A percentile compares a stretch with the other conserved stretches of the same genome.
Conservation (phyloP, 805 yeast genomes). For the Lipomyces starkeyi region DNA sequence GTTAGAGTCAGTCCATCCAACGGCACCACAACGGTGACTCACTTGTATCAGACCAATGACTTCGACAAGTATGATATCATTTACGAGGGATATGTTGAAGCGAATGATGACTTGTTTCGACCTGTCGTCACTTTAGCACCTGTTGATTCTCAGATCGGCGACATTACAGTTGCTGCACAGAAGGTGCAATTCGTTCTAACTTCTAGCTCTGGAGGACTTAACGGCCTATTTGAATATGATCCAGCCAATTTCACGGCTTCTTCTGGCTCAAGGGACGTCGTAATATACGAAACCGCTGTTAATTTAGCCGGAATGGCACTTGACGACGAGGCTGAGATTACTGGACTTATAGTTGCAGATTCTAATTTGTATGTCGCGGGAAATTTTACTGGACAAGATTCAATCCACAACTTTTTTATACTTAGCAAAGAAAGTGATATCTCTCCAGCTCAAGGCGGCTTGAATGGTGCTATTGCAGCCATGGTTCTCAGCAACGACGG, state of each 20-base stretch:
- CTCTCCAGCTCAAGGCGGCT: constrained; percentile 47
- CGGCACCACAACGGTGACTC: constrained; percentile 47
- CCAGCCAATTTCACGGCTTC: constrained; percentile 63
- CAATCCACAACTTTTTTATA: constrained; percentile 49
- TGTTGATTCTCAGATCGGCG: constrained; percentile 40
- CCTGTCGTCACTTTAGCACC: constrained; percentile 56
- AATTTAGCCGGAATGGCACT: constrained; percentile 47
- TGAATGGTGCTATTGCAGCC: constrained; percentile 50
- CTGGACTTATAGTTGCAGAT: constrained; percentile 45
- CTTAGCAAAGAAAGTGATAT: constrained; percentile 38
- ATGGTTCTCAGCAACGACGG: constrained; percentile 46
- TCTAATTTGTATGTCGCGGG: constrained; percentile 57
- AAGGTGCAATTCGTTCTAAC: constrained; percentile 40
- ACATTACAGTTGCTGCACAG: constrained; percentile 38
- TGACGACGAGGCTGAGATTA: constrained; percentile 52
- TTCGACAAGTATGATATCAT: constrained; percentile 80
- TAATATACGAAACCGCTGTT: constrained; percentile 58
- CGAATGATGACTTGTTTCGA: constrained; percentile 45
- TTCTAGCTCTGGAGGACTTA: constrained; percentile 50
- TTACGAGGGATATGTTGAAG: constrained; percentile 70
- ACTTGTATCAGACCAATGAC: constrained; percentile 80
- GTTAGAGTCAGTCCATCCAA: constrained; percentile 66
- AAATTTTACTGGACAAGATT: constrained; percentile 49
- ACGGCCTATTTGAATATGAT: constrained; percentile 86
- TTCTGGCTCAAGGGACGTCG: constrained; percentile 42